Percentiles rank a stretch among this genome's conserved stretches.
phyloP scores from a whole-genome alignment of 2,329 filamentous ascomycete species.

The Rachicladosporium sp. region DNA sequence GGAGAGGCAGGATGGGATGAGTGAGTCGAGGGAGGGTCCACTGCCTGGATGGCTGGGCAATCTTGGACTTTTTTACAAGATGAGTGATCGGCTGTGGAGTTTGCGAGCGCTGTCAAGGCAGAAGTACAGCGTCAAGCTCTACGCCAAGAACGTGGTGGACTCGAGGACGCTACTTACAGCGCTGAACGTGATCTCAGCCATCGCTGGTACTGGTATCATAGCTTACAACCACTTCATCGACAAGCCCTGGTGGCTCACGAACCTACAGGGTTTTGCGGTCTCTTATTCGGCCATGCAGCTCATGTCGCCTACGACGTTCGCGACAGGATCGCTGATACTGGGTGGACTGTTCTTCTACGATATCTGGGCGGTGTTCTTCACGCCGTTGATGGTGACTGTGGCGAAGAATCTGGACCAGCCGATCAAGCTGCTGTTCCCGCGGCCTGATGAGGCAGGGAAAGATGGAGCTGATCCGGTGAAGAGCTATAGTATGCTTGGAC shows the following conservation, averaged over 20 bases:
- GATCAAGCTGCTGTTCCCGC: constrained; percentile 78
- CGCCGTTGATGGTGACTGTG: constrained; percentile 76
- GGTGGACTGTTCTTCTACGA: constrained; percentile 83
- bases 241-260: constrained; percentile 63
- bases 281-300: constrained; percentile 72
- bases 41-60: constrained; percentile 39
- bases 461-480: constrained; percentile 29
- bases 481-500: constrained; percentile 60
- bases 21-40: constrained; percentile 28
- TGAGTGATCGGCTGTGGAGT: constrained; percentile 34
- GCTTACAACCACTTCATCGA: constrained; percentile 52
- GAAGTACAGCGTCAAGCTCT: constrained; percentile 39
- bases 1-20: neutral
- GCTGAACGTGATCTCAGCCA: constrained; percentile 43
- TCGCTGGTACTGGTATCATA: constrained; percentile 44
- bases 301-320: constrained; percentile 79
- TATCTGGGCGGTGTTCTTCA: constrained; percentile 84
- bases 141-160: constrained; percentile 33
- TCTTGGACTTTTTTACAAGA: constrained; percentile 31
- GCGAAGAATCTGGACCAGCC: constrained; percentile 83
- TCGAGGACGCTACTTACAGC: constrained; percentile 39
- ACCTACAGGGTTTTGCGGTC: constrained; percentile 76
- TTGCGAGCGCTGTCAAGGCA: constrained; percentile 36
- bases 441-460: constrained; percentile 33
- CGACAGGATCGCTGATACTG: constrained; percentile 58